Evolutionary conservation across 768 basidiomycete genomes (phyloP), one percentile per base, ranked within the genome.

Genomic region (Mrakia blollopis): DNA sequence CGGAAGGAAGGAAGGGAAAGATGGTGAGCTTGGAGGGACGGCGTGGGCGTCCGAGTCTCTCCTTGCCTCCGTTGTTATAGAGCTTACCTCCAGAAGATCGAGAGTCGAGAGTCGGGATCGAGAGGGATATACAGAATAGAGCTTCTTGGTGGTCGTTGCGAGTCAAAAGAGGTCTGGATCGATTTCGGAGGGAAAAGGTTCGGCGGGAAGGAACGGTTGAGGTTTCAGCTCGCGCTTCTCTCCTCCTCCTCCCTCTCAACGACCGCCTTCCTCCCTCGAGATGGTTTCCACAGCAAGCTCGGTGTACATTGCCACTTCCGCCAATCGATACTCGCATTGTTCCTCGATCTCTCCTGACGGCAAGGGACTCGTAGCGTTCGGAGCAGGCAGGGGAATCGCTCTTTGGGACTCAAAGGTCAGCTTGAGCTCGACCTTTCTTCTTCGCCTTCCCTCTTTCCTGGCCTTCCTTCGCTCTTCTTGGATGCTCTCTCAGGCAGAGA

Each of bases 351-450:
- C 77, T 8, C 73, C 73, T n/a, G 77, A 78, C 35, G 39, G 73
- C 0, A 81, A 81, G 50, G 84, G 84, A 21, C 82, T 88, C 7
- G 82, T 89, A n/a, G 88, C 87, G 0, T 90, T 88, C 77, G 91
- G 88, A 21, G 85, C 89, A 0, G 86, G 87, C 9, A 87, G 85
- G 65, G 83, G 87, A 23, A 81, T 91, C 5, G 87, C 89, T 0
- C 82, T 91, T 7, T 91, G 90, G 90, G 80, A 89, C 69, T 80
- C 87, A 4, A 83, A 85, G 72, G 89, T 88, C 70, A 80, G 87
- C 44, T 44, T 6, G 11, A 6, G 47, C 82, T 21, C n/a, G 35
- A 39, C 14, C 67, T 76, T 60, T 14, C 72, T 32, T 13, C 21
- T 25, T 39, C 60, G 10, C 37, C 11, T 5, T 21, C 0, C 23